Percentiles rank a stretch among this genome's conserved stretches.
Conservation (phyloP, 495 filamentous ascomycete species). For the Talaromyces stipitatus region DNA sequence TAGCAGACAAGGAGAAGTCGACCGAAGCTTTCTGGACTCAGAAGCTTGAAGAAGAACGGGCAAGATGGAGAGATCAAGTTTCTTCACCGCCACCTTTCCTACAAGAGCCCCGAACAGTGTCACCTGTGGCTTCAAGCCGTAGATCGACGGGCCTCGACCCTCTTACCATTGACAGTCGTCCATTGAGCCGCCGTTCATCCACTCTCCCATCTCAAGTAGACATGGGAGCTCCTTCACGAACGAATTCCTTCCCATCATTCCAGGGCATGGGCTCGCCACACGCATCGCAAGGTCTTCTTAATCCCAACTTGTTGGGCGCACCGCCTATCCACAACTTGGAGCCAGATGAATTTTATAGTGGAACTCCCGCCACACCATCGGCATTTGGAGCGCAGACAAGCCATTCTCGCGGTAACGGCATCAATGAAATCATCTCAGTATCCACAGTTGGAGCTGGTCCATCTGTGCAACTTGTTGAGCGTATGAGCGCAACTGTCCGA, state of each 20-base stretch:
- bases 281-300: slow-evolving; percentile 20
- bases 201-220: slow-evolving; percentile 31
- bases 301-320: slow-evolving; percentile 34
- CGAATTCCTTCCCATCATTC: slow-evolving; percentile 34
- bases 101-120: slow-evolving; percentile 40
- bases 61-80: slow-evolving; percentile 62
- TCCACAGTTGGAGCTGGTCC: slow-evolving; percentile 86
- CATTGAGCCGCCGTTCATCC: slow-evolving; percentile 42
- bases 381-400: slow-evolving; percentile 31
- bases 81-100: slow-evolving; percentile 24
- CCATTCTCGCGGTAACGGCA: slow-evolving; percentile 39
- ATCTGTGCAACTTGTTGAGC: slow-evolving; percentile 90
- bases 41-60: slow-evolving; percentile 63
- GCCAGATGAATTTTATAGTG: slow-evolving; percentile 61
- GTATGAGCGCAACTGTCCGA: slow-evolving; percentile 89
- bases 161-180: slow-evolving; percentile 29
- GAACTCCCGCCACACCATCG: slow-evolving; percentile 57
- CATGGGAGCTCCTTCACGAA: slow-evolving; percentile 31
- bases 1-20: slow-evolving; percentile 62
- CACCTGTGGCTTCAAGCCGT: slow-evolving; percentile 39
- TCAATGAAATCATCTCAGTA: slow-evolving; percentile 83
- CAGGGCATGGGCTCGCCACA: slow-evolving; percentile 28
- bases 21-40: slow-evolving; percentile 54
- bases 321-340: slow-evolving; percentile 52
- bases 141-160: slow-evolving; percentile 37